Evolutionary conservation across 2,329 filamentous ascomycete genomes (phyloP), one percentile per base, ranked within the genome.

Genomic region (Coniella vitis): DNA sequence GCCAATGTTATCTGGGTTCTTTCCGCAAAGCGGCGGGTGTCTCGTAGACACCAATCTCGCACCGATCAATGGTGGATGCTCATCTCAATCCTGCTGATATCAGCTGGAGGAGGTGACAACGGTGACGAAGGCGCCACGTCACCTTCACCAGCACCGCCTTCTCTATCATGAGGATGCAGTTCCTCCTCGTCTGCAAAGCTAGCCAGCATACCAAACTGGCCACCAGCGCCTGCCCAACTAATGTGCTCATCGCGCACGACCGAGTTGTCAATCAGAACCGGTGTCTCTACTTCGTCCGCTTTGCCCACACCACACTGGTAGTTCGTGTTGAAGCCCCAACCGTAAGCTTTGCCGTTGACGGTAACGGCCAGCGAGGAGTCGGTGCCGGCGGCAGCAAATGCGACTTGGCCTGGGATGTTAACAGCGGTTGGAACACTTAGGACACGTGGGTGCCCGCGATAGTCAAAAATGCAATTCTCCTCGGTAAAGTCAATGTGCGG

Each of bases 251-350:
- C 87, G 25, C 82, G 77, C 22, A 93, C 79, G 37, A 89, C 90
- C 12, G 83, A 86, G 70, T 95, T 95, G 60, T 94, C 86, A 48
- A 96, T 87, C 42, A 84, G 60, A 0, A 86, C 93, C 0, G 90
- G 88, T 20, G 79, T 74, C 57, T 84, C 76, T 25, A 95, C 77
- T 58, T 95, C 89, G 22, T 40, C 41, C 43, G 93, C 87, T 1
- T 76, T 83, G 37, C 86, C 87, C 58, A 83, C 83, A 10, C 87
- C 87, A 4, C 86, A 89, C 69, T 91, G 87, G 65, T 88, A 90
- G 60, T 85, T 89, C 40, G 79, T 80, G 12, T 79, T 85, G 70
- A 91, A 91, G 3, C 87, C 87, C 87, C 87, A 93, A 2, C 79
- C 80, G 67, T 83, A 90, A 2, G 83, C 85, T 57, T 80, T 79